These are phyloP conservation scores for Vaccinium vitisidaea DNA, from an alignment of 148 eudicot species.

Conservation along the genomic window DNA sequence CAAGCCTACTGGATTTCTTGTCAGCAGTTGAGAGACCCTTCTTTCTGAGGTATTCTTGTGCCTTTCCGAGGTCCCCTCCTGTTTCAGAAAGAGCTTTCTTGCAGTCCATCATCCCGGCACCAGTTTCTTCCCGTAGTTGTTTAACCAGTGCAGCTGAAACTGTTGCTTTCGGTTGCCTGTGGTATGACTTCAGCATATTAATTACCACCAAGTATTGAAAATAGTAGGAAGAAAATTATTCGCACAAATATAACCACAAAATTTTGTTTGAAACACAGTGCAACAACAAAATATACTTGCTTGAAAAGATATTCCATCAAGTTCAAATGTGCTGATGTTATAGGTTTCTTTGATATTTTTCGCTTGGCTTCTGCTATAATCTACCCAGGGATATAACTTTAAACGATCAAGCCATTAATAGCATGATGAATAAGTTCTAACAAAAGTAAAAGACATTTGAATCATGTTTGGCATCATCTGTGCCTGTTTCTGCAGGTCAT, in stretches of 20 bases:
- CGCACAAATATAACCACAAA: background rate
- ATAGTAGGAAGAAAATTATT: background rate
- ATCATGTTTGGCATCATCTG: background rate
- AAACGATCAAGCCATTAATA: background rate
- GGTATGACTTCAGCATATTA: conserved; percentile 11
- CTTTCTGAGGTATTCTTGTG: conserved; percentile 91
- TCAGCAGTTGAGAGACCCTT: conserved; percentile 93
- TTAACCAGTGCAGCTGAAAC: conserved; percentile 89
- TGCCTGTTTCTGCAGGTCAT: background rate
- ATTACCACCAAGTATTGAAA: conserved; percentile 1
- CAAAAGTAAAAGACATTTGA: background rate
- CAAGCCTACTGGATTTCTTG: conserved; percentile 83
- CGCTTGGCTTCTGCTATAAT: background rate
- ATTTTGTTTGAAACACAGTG: background rate
- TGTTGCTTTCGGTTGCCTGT: conserved; percentile 60
- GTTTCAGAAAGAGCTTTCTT: conserved; percentile 94
- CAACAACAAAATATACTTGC: background rate
- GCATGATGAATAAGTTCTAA: background rate
- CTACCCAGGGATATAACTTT: background rate
- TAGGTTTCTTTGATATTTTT: background rate
- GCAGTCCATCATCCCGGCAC: conserved; percentile 99
- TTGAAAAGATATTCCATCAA: background rate
- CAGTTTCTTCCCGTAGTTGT: conserved; percentile 87
- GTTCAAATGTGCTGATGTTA: background rate
- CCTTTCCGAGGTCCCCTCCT: conserved; percentile 82